Base-by-base conservation (phyloP, 305 asterid genomes). In the Euphrasia arctica region DNA sequence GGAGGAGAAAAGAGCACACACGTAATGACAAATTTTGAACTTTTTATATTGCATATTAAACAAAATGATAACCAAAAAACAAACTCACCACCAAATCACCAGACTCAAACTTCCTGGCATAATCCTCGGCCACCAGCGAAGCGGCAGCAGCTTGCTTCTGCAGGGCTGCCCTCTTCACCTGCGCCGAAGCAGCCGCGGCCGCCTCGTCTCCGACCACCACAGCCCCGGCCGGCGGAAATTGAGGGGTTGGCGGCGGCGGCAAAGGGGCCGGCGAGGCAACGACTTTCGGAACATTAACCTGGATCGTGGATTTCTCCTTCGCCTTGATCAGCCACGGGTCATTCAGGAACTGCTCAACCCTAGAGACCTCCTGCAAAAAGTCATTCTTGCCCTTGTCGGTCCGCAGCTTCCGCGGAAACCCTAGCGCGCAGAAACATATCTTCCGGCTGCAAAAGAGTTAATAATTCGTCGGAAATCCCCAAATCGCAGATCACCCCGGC, bases 61-160 rank as follows among this genome's bases (percentile, higher is more conserved):
- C 18, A 3, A 6, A 51, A 31, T 31, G 34, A 31, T 18, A 31
- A 31, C 34, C 34, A 1, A 52, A 65, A 36, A 28, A n/a, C n/a
- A 59, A 18, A 39, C 82, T 72, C 82, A 90, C 97, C 89, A 58
- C 80, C 70, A 82, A 58, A 73, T 83, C 88, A 66, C 97, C 99
- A 74, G 96, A 87, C 84, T 90, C 97, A 52, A 88, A 85, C 75
- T 81, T 80, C 75, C 90, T 75, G 9, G 81, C 97, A 52, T 72
- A 79, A 79, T 88, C 91, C 91, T 94, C 99, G 41, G 93, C 95
- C 72, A 72, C 92, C 73, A 79, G 22, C 9, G 96, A 93, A 3
- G 95, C 88, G 11, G 88, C 95, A n/a, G 91, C 95, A 11, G 93
- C 95, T 72, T 83, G 85, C 78, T 88, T 94, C 95, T 88, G 95